Conservation (phyloP, 2,329 filamentous ascomycete genomes). For the Neopestalotiopsis sp. region DNA sequence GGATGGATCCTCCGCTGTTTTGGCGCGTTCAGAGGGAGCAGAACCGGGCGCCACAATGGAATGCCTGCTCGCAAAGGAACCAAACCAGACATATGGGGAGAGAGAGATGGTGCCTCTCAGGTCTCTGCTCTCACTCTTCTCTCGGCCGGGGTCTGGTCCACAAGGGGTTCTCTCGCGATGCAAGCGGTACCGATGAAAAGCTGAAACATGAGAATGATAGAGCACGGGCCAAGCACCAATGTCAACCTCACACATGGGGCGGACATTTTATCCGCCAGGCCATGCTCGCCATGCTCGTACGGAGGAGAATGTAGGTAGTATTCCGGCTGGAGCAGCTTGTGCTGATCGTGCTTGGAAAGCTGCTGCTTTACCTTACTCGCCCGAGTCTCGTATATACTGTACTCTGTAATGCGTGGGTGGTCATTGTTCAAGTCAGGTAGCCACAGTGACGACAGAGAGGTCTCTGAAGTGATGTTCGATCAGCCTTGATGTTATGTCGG, state of each 20-base stretch:
- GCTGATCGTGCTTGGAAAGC: neutral
- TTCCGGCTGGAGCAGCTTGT: slow-evolving; percentile 1
- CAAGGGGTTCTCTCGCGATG: neutral
- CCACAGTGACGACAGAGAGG: neutral
- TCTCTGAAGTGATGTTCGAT: neutral
- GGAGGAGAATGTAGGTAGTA: slow-evolving; percentile 7
- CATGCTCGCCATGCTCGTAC: neutral
- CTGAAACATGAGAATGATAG: slow-evolving; percentile 14
- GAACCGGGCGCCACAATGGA: slow-evolving; percentile 4
- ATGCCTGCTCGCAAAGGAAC: slow-evolving; percentile 1
- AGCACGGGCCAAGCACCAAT: slow-evolving; percentile 18
- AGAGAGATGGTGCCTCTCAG: neutral
- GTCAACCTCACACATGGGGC: neutral
- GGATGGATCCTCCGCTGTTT: neutral
- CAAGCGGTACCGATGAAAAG: slow-evolving; percentile 13
- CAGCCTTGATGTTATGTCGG: neutral
- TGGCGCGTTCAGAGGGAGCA: neutral
- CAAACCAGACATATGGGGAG: slow-evolving; percentile 8
- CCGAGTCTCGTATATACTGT: neutral
- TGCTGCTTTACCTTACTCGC: neutral
- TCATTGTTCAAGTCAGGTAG: neutral
- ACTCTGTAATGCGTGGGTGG: neutral
- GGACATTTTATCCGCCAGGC: slow-evolving; percentile 12
- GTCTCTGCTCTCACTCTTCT: no score
- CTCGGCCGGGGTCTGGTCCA: neutral